Base-by-base conservation (phyloP, 1,284 basidiomycete species). In the Sporisorium exsertum region DNA sequence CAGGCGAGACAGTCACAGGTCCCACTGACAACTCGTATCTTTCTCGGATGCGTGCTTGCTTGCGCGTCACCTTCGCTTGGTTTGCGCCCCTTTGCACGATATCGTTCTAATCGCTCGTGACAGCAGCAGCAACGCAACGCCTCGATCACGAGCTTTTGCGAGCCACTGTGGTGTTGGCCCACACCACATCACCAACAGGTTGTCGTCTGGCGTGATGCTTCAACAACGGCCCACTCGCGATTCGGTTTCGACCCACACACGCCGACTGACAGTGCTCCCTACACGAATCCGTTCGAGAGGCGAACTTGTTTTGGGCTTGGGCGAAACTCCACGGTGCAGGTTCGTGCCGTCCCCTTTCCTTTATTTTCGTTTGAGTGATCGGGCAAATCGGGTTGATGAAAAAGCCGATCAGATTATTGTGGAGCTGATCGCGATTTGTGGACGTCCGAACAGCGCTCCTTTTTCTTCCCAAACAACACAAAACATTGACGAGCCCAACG, bases 251-350 rank as follows among this genome's bases (percentile, higher is more conserved):
- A 32, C 6, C 5, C 29, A 35, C 33, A 35, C 33, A 8, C 10
- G 10, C 33, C 33, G n/a, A n/a, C n/a, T n/a, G n/a, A n/a, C n/a
- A n/a, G n/a, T n/a, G n/a, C 29, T 32, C 10, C 5, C 29, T 5
- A 32, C 29, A 32, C 5, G 29, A 32, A 32, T 10, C 29, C 29
- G n/a, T 32, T 32, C 29, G 29, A 32, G 29, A 32, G 29, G 10
- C 29, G 37, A 3, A 3, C 13, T 40, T 40, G 37, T 6, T 27
- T 47, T 12, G 46, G 9, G 27, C 27, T 46, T 42, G 40, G 27
- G 18, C 4, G 20, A 50, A 69, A 69, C 61, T 70, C 67, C 58
- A 70, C 61, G 56, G 42, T 64, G 67, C 67, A 70, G 67, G 32
- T 51, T 70, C 24, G 52, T 56, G 50, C 54, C 54, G 50, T 62